Evolutionary conservation across 2,329 filamentous ascomycete genomes (phyloP), one percentile per base, ranked within the genome.

Genomic region (Alternaria solani): DNA sequence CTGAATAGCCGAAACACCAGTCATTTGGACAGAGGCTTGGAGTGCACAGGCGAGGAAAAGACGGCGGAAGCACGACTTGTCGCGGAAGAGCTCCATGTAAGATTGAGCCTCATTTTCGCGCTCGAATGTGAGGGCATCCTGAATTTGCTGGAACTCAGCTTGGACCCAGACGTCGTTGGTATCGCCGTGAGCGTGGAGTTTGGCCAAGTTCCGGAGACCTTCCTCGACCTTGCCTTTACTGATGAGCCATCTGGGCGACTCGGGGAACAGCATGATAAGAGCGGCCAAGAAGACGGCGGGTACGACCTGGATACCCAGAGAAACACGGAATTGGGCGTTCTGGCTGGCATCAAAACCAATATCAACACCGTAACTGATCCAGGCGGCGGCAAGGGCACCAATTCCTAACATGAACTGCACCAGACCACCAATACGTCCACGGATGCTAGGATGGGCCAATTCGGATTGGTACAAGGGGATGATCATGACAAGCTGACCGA

Each of bases 381-480:
- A 93, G 0, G 88, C 84, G 7, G 92, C 91, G 16, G 88, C 80
- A 2, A 95, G 84, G 16, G 90, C 82, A 57, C 92, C 92, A 28
- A 94, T 86, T 1, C 91, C 91, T 52, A 94, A 76, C 91, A 94
- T 94, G 73, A 94, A 93, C 70, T 94, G 91, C 75, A 94, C 91
- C 4, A 94, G 81, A 30, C 88, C 86, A 0, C 91, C 93, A 32
- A 95, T 85, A 63, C 88, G 83, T 12, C 91, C 92, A 75, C 92
- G 87, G 70, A 94, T 94, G 59, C 85, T 86, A 1, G 92, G 92
- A 74, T 94, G 92, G 4, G 89, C 88, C 25, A 94, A 84, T 72
- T 95, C 92, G 23, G 90, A 91, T 74, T 94, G 91, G 74, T 93
- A 94, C 0, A 94, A 78, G 2, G 91, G 88, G 38, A 90, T 81